These are phyloP conservation scores for Tylopilus cervinicoccineus DNA, from an alignment of 768 basidiomycete genomes.

Conservation along the genomic window DNA sequence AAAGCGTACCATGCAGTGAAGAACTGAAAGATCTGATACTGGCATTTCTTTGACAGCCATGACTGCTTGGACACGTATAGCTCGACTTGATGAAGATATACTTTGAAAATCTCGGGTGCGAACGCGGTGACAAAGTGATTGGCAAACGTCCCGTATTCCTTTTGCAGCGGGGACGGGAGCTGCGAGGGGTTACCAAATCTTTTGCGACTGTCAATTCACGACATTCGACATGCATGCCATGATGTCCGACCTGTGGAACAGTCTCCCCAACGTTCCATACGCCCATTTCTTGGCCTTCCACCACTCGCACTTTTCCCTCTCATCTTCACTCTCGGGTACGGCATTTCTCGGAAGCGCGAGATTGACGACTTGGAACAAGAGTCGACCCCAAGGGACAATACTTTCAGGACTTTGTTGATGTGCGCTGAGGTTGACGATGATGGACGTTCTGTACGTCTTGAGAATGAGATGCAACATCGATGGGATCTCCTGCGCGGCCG, in stretches of 20 bases:
- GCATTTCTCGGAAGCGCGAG: conserved; percentile 60
- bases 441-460: conserved; percentile 82
- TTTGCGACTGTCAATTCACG: conserved; percentile 6
- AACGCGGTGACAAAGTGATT: conserved; percentile 73
- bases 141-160: conserved; percentile 68
- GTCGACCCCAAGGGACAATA: conserved; percentile 83
- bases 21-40: conserved; percentile 80
- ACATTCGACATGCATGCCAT: neutral
- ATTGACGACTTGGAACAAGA: conserved; percentile 78
- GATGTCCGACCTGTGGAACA: conserved; percentile 63
- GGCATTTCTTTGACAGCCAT: conserved; percentile 81
- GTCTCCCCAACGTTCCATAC: conserved; percentile 68
- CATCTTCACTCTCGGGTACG: conserved; percentile 69
- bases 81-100: conserved; percentile 64
- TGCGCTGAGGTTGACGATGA: conserved; percentile 63
- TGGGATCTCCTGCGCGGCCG: conserved; percentile 65
- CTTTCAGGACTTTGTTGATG: conserved; percentile 76
- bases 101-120: conserved; percentile 84
- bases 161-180: conserved; percentile 66
- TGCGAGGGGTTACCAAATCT: conserved; percentile 89
- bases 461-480: conserved; percentile 82
- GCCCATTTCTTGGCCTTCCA: conserved; percentile 96
- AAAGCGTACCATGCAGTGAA: conserved; percentile 77
- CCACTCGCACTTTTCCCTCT: conserved; percentile 78
- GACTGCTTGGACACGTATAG: conserved; percentile 67